A percentile compares a stretch with the other conserved stretches of the same genome.
These are phyloP conservation scores for Miscanthus lutarioriparius DNA, from an alignment of 176 grass and related monocot genomes.

Conservation along the genomic window DNA sequence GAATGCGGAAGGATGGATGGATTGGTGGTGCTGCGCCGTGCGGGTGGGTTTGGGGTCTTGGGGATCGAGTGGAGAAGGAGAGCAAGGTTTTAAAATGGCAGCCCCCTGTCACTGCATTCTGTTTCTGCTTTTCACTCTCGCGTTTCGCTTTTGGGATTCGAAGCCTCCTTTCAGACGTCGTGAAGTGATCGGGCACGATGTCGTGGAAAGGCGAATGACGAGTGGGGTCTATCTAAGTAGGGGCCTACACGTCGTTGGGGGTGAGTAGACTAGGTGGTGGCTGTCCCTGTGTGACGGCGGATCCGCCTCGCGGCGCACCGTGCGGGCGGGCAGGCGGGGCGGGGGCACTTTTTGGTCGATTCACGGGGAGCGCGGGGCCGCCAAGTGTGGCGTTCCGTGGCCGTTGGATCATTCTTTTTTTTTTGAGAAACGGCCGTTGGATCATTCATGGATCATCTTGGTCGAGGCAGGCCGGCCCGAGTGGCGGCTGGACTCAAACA, in stretches of 20 bases:
- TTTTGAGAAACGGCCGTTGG: background rate
- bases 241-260: background rate
- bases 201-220: background rate
- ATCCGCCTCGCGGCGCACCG: background rate
- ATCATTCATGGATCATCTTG: background rate
- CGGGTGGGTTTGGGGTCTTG: background rate
- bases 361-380: background rate
- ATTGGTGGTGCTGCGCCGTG: background rate
- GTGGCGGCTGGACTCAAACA: background rate
- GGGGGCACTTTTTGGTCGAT: constrained; percentile 4
- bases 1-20: background rate
- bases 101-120: constrained; percentile 25
- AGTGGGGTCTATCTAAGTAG: background rate
- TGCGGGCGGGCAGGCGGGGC: background rate
- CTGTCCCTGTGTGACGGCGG: background rate
- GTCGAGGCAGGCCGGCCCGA: background rate
- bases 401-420: constrained; percentile 6
- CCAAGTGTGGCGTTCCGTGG: background rate
- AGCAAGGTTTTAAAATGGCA: constrained; percentile 51
- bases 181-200: background rate
- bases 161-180: background rate
- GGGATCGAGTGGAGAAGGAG: constrained; percentile 16
- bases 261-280: background rate
- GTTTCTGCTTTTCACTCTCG: constrained; percentile 15
- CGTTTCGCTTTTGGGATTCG: constrained; percentile 22